Conservation (phyloP, 768 basidiomycete species). For the Hysterangium stoloniferum region DNA sequence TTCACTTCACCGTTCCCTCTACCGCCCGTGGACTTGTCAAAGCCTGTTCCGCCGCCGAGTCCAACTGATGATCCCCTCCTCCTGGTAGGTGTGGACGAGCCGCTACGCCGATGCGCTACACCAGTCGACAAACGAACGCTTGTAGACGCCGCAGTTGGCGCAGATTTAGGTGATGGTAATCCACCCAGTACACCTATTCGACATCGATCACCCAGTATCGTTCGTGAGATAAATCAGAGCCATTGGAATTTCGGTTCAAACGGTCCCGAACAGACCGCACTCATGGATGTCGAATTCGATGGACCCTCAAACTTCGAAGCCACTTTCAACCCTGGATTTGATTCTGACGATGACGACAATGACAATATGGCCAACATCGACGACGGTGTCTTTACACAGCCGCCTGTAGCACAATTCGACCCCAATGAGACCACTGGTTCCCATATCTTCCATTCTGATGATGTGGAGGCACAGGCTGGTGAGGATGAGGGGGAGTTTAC, state of each 20-base stretch:
- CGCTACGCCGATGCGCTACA: conserved; percentile 18
- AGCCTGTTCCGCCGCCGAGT: conserved; percentile 59
- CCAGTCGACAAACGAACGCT: conserved; percentile 17
- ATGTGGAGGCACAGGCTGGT: conserved; percentile 16
- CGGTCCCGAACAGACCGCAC: background rate
- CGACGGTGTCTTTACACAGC: background rate
- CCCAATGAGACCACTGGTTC: background rate
- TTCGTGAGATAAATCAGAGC: background rate
- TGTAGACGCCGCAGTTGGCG: conserved; percentile 12
- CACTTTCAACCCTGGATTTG: conserved; percentile 16
- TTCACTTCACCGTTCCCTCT: conserved; percentile 8
- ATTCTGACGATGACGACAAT: conserved; percentile 17
- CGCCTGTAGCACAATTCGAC: background rate
- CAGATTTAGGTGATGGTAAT: conserved; percentile 16
- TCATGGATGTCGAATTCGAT: conserved; percentile 2
- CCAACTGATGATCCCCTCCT: conserved; percentile 73
- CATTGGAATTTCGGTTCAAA: background rate
- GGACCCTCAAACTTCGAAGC: background rate
- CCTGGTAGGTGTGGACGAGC: conserved; percentile 37
- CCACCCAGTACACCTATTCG: background rate
- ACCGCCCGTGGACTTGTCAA: conserved; percentile 52
- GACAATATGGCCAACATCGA: background rate
- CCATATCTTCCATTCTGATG: conserved; percentile 12
- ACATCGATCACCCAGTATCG: background rate
- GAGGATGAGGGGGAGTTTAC: conserved; percentile 59